phyloP scores from a whole-genome alignment of 352 stramenopile genomes.

The Phytophthora litchii region DNA sequence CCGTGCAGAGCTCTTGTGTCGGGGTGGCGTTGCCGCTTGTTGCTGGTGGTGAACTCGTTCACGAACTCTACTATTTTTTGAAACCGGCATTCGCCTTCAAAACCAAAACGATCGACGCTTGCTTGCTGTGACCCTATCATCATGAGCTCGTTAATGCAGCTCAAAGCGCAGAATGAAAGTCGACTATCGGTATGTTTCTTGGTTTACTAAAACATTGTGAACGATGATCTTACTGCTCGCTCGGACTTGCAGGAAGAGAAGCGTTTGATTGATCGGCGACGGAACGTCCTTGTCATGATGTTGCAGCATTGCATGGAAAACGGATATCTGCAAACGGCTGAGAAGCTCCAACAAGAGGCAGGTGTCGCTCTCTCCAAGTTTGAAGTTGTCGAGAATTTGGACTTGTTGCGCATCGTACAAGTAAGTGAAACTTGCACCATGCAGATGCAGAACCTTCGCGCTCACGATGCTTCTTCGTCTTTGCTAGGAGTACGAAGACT shows the following conservation, averaged over 20 bases:
- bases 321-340: constrained; percentile 84
- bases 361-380: constrained; percentile 88
- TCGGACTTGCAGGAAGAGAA: constrained; percentile 76
- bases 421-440: constrained; percentile 26
- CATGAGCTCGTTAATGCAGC: constrained; percentile 84
- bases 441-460: not conserved
- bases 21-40: not conserved
- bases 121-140: not conserved
- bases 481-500: constrained; percentile 91
- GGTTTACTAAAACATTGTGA: not conserved
- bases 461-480: constrained; percentile 1
- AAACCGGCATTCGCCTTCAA: not conserved
- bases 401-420: constrained; percentile 86
- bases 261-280: constrained; percentile 79
- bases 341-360: constrained; percentile 88
- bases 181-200: constrained; percentile 54
- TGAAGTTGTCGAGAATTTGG: constrained; percentile 93
- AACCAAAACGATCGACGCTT: constrained; percentile 12
- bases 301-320: constrained; percentile 87
- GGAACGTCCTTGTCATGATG: constrained; percentile 88
- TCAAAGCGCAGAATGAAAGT: constrained; percentile 86
- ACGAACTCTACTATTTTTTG: constrained; percentile 13
- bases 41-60: not conserved
- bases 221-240: constrained; percentile 7
- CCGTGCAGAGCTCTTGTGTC: too few species aligned